Evolutionary conservation across 2,329 filamentous ascomycete genomes (phyloP), one percentile per base, ranked within the genome.

Genomic region (Fusarium aywerte): DNA sequence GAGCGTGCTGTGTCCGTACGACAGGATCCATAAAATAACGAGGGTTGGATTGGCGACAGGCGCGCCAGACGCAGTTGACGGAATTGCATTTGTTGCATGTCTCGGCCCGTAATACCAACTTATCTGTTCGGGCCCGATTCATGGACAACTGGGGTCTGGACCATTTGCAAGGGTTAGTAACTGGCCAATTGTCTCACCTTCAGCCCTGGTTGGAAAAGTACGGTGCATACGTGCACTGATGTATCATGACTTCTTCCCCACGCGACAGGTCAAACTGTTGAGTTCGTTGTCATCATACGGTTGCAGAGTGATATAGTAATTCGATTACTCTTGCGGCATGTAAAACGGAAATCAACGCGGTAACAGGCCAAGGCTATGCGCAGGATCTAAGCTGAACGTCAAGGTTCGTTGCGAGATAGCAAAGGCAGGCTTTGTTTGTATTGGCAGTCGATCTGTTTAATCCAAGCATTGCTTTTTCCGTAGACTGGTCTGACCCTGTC

Each of bases 31-130:
- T 20, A 40, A 42, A 47, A 36, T 9, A 53, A 15, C 11, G 12
- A 21, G 49, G 18, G 38, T 40, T 40, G n/a, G 39, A 52, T 35
- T 65, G 47, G 38, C 55, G 59, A 49, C 62, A 67, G 65, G 49
- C 65, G 66, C 66, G 52, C 57, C 52, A 63, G 57, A 27, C 57
- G 65, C 57, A 69, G 52, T 35, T 36, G n/a, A 32, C 20, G 18
- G 43, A 44, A 54, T 35, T 44, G 51, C 38, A 42, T 44, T 29
- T 45, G 23, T 47, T 55, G 29, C 35, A 62, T 21, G 57, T 56
- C 48, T 62, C 48, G 25, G 48, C 25, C 48, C 35, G 40, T 35
- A 56, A 55, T 43, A 47, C 20, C 48, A 62, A 32, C 20, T 45
- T 36, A 21, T 32, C 27, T 45, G 23, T 31, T 38, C 57, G 42